Base-by-base conservation (phyloP, 2,329 filamentous ascomycete genomes). In the Nakataea oryzae region DNA sequence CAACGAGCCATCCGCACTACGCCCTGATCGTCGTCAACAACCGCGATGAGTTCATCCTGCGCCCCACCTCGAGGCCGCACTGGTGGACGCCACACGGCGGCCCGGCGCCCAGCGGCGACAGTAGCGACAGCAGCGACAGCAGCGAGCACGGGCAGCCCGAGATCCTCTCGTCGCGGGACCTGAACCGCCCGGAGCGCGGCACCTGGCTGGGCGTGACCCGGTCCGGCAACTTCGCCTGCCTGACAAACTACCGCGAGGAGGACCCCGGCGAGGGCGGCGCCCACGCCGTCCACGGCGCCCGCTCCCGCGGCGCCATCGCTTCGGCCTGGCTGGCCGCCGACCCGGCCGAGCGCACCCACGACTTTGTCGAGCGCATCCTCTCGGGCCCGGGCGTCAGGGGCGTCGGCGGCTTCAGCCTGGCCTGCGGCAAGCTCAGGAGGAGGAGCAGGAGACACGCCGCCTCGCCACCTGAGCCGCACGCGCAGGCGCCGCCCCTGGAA, bases 1-100 rank as follows among this genome's bases (percentile, higher is more conserved):
- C 89, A 29, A 93, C 89, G 24, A 81, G 87, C 57, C 89, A 93
- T 70, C 89, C 90, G 12, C 78, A 82, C 66, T 93, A 93, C 74
- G 81, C 87, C 29, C 79, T 93, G 64, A 88, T 93, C 68, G 76
- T 90, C 64, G 78, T 92, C 70, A 85, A 92, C 75, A 93, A 93
- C 73, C 84, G 90, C 68, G 90, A 93, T 76, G 89, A 88, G 71
- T 88, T 83, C 74, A 83, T 88, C 65, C 78, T 86, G 17, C 79
- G 85, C 30, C 85, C 85, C 4, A 88, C 85, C 2, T 85, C 81
- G 61, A 77, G 82, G 63, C 85, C 85, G 8, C 80, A 86, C 71
- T 88, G 85, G 85, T 88, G 85, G 84, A 78, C 72, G 56, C 60
- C 60, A 2, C 26, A 24, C 24, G 13, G 17, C n/a, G 28, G 26